Evolutionary conservation across 108 stramenopile genomes (phyloP).

Genomic region (Cylindrotheca fusiformis): DNA sequence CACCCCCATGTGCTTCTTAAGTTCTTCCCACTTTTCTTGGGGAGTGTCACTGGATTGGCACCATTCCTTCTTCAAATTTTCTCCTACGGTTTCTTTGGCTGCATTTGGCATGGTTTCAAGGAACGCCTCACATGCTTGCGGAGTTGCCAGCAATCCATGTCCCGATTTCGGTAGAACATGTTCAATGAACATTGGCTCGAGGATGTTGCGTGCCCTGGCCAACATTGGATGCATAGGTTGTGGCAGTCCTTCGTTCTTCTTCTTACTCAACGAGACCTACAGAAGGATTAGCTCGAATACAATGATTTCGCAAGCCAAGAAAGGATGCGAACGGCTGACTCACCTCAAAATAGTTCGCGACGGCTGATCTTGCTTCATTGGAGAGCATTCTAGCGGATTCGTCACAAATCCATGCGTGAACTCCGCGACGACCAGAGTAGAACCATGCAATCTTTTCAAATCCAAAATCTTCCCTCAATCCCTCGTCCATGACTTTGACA

Average conservation of each 20-base stretch:
- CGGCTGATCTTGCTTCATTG: conserved; percentile 92
- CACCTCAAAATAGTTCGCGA: conserved; percentile 97
- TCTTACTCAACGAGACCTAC: conserved; percentile 47
- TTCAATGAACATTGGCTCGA: conserved; percentile 93
- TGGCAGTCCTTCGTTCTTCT: conserved; percentile 61
- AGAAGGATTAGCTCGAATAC: background rate
- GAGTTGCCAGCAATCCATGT: conserved; percentile 78
- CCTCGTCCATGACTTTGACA: conserved; percentile 84
- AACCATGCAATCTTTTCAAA: conserved; percentile 97
- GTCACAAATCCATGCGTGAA: conserved; percentile 99
- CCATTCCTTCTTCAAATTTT: conserved; percentile 62
- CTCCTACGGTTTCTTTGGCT: conserved; percentile 39
- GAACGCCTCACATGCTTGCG: conserved; percentile 76
- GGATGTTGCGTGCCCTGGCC: conserved; percentile 71
- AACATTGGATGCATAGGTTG: conserved; percentile 89
- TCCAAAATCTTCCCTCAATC: conserved; percentile 92
- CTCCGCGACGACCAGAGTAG: conserved; percentile 98
- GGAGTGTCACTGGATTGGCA: conserved; percentile 31
- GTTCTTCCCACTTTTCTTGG: conserved; percentile 79
- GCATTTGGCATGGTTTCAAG: conserved; percentile 84
- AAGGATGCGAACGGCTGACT: conserved; percentile 24
- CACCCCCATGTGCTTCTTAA: conserved; percentile 56
- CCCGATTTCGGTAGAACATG: conserved; percentile 76
- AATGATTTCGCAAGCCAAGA: background rate
- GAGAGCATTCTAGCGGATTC: conserved; percentile 79